phyloP scores from a whole-genome alignment of 1,284 basidiomycete genomes.

The Rhizoctonia solani region DNA sequence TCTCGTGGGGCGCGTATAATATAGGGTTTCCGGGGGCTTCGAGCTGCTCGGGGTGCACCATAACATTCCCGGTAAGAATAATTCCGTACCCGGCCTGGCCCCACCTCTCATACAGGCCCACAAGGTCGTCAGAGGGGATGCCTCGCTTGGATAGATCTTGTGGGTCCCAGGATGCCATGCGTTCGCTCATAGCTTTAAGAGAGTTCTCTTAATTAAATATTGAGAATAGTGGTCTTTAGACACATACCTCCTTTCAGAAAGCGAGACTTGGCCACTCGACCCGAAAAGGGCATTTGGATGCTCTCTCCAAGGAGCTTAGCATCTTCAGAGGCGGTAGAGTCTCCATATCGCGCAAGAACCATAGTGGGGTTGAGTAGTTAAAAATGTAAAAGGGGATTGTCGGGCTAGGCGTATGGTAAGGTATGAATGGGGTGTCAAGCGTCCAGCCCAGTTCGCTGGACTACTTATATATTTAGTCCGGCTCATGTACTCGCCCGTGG shows the following conservation, averaged over 20 bases:
- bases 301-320: constrained; percentile 12
- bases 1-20: constrained; percentile 34
- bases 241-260: constrained; percentile 24
- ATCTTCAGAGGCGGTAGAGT: neutral
- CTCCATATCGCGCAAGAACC: constrained; percentile 14
- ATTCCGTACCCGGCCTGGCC: constrained; percentile 17
- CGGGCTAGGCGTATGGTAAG: too few relatives aligned
- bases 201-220: neutral
- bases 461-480: too few relatives aligned
- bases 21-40: constrained; percentile 35
- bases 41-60: constrained; percentile 17
- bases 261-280: constrained; percentile 12
- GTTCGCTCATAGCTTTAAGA: neutral
- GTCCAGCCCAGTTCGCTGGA: too few relatives aligned
- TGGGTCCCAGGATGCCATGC: constrained; percentile 9
- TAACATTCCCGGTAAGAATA: constrained; percentile 16
- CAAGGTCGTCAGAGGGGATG: constrained; percentile 2
- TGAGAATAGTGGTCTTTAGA: neutral
- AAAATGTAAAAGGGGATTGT: too few relatives aligned
- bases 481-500: too few relatives aligned
- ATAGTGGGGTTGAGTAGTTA: too few relatives aligned
- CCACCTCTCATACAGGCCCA: constrained; percentile 10
- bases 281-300: constrained; percentile 4
- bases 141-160: constrained; percentile 9
- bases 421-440: too few relatives aligned